Evolutionary conservation across 2,329 filamentous ascomycete genomes (phyloP), one percentile per base, ranked within the genome.

Genomic region (Diaporthe batatas): DNA sequence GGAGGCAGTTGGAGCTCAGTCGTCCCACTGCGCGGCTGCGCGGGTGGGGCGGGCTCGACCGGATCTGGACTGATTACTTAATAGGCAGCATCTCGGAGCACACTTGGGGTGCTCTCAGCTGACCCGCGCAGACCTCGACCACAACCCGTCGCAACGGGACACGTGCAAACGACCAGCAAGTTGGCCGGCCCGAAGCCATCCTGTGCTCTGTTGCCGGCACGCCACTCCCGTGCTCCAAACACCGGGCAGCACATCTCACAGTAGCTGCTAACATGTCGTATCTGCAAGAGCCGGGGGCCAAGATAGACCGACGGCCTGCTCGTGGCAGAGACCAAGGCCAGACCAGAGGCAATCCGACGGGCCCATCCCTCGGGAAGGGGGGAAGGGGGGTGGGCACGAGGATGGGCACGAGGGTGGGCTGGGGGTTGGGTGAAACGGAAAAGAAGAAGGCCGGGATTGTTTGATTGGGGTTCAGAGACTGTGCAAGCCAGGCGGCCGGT

Each of bases 261-360:
- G n/a, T n/a, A n/a, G n/a, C n/a, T n/a, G n/a, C n/a, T n/a, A n/a
- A 53, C 34, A 39, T 55, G 34, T 36, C 34, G 51, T 57, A 57
- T 69, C 67, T 57, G 67, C 53, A 69, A 21, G 67, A 57, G 53
- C 21, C 34, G 34, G 34, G 34, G 34, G 34, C 34, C 12, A n/a
- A n/a, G n/a, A n/a, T n/a, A n/a, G n/a, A n/a, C n/a, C n/a, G n/a
- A n/a, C n/a, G n/a, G n/a, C n/a, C n/a, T n/a, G n/a, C n/a, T n/a
- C n/a, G n/a, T n/a, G n/a, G n/a, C n/a, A n/a, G n/a, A n/a, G n/a
- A n/a, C n/a, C n/a, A n/a, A n/a, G n/a, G n/a, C n/a, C n/a, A n/a
- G n/a, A n/a, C n/a, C n/a, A n/a, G n/a, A n/a, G n/a, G n/a, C n/a
- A n/a, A n/a, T n/a, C n/a, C n/a, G n/a, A n/a, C n/a, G n/a, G n/a